These are phyloP conservation scores for Saccharomycopsis schoenii DNA, from an alignment of 805 yeast species.

Conservation along the genomic window DNA sequence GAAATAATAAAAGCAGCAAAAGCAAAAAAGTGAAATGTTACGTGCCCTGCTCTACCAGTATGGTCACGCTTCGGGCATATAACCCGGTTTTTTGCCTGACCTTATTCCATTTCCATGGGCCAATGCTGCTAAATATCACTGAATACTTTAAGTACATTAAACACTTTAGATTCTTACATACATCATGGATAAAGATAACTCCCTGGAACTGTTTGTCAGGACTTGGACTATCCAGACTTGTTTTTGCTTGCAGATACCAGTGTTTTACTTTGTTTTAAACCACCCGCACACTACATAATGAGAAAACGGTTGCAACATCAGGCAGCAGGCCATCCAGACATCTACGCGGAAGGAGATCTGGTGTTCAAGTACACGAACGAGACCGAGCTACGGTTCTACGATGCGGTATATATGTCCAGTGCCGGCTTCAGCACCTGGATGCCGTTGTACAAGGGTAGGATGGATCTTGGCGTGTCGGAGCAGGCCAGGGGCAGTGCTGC, in stretches of 20 bases:
- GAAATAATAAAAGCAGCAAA: too few relatives aligned
- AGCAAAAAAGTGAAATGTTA: too few relatives aligned
- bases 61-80: too few relatives aligned
- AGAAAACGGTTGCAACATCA: slow-evolving; percentile 34
- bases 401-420: slow-evolving; percentile 26
- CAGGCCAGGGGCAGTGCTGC: neutral
- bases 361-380: slow-evolving; percentile 59
- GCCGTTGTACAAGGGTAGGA: slow-evolving; percentile 54
- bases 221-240: neutral
- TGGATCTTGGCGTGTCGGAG: slow-evolving; percentile 32
- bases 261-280: neutral
- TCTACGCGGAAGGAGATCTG: slow-evolving; percentile 52
- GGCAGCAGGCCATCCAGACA: slow-evolving; percentile 93
- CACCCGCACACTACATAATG: neutral
- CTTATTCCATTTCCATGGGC: too few relatives aligned
- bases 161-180: too few relatives aligned
- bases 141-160: too few relatives aligned
- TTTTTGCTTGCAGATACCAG: neutral
- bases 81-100: too few relatives aligned
- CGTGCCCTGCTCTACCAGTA: too few relatives aligned
- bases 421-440: slow-evolving; percentile 41
- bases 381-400: slow-evolving; percentile 72
- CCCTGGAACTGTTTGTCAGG: too few relatives aligned
- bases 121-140: too few relatives aligned
- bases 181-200: too few relatives aligned